Evolutionary conservation across 1,284 basidiomycete genomes (phyloP), one percentile per base, ranked within the genome.

Genomic region (Cutaneotrichosporon mucoides): DNA sequence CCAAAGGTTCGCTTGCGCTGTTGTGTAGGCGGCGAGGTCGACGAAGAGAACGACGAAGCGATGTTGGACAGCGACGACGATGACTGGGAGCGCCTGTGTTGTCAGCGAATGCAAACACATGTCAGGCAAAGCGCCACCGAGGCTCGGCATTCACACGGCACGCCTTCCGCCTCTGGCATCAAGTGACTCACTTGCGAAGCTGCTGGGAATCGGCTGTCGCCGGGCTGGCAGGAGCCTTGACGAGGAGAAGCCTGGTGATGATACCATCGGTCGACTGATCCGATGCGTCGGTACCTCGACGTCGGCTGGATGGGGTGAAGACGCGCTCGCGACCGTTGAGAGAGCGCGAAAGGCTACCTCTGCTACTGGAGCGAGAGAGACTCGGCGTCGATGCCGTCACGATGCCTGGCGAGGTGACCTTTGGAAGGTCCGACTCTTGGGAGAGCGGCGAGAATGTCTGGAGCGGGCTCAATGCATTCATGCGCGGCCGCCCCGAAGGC

Each of bases 401-500:
- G 36, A 9, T 10, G 16, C n/a, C 4, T 4, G 24, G 38, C 40
- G 40, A 46, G 15, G 5, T 48, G 34, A 34, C 7, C 46, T 48
- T 48, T 6, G 50, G 46, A 5, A 36, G 24, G 11, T 54, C 34
- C n/a, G 38, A 9, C 6, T 51, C 59, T 40, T 40, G n/a, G 12
- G 38, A 15, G n/a, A 79, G 66, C 1, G 77, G 73, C 3, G 76
- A 77, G 53, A 79, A 68, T 1, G 72, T 63, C 60, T 79, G 75
- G 3, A 79, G 64, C 0, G 77, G 74, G 2, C 72, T 74, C 8
- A 79, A 57, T 0, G 75, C 77, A n/a, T 65, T 70, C 34, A 73
- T 57, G 11, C 66, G 67, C 13, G 46, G 46, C 6, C 46, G 45
- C 24, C 24, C 24, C 49, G 84, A 84, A 52, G 83, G 82, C 36